Base-by-base conservation (phyloP, 305 asterid genomes). In the Fraxinus latifolia region DNA sequence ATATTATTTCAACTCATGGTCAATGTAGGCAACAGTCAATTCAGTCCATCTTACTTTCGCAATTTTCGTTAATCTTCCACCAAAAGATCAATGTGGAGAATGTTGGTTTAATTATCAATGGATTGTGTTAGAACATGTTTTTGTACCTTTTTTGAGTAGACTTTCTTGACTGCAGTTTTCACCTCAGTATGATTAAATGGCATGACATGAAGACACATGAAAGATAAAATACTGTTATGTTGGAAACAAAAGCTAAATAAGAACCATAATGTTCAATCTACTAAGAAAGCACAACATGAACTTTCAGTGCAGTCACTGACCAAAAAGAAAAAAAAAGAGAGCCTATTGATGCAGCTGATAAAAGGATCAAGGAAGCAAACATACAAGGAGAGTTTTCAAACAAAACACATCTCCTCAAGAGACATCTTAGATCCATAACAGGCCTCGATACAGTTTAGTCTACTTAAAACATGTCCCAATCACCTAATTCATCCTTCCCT, bases 81-180 rank as follows among this genome's bases (percentile, higher is more conserved):
- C 33, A 29, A 37, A 77, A 34, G 44, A 77, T 81, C 81, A 70
- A 80, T 67, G 23, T 77, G 72, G 80, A 68, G 74, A 78, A 58
- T 23, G 77, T 55, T 77, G 60, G 70, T 47, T 77, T 37, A 65
- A 9, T 37, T 17, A 77, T 44, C 55, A 44, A 74, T 47, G 32
- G 21, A 62, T 60, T 77, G 77, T 39, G 32, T 72, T 25, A 44
- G 68, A 58, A 78, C 62, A 77, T 82, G 80, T 76, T 74, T 50
- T 23, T 73, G 79, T 90, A 95, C 98, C 97, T 95, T 83, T 91
- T 92, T 76, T 88, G 90, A 32, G 94, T 90, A 80, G 98, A 93
- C 83, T 88, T 91, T 84, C 94, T 90, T 65, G 98, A 89, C 98
- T 95, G 88, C 80, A 83, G 25, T 77, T 84, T 75, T 76, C 88